These are phyloP conservation scores for Acer negundo DNA, from an alignment of 345 rosid species.

Conservation along the genomic window DNA sequence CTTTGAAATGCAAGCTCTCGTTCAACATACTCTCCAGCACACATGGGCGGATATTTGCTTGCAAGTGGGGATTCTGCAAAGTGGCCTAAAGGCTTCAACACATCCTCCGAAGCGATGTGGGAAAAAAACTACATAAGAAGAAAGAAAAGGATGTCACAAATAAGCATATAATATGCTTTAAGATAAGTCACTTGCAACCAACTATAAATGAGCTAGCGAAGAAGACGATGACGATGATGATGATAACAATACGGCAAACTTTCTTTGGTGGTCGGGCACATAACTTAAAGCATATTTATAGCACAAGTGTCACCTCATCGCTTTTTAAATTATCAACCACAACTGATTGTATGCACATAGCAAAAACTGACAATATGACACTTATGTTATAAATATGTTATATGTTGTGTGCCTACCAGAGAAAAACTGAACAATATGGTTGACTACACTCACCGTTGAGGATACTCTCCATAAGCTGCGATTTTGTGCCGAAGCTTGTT, in stretches of 20 bases:
- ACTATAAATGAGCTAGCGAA: not conserved
- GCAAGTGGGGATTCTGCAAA: conserved; percentile 68
- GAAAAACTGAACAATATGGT: not conserved
- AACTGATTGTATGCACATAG: too few species aligned
- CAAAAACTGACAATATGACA: too few species aligned
- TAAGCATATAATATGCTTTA: not conserved
- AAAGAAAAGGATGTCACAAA: conserved; percentile 6
- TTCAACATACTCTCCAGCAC: conserved; percentile 68
- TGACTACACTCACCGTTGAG: conserved; percentile 71
- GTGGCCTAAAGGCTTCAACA: conserved; percentile 75
- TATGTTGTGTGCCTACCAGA: too few species aligned
- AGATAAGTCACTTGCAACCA: too few species aligned
- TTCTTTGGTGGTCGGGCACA: too few species aligned
- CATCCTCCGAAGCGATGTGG: conserved; percentile 84
- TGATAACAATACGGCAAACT: too few species aligned
- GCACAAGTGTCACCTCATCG: too few species aligned
- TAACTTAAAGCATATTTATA: too few species aligned
- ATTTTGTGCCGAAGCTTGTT: conserved; percentile 67
- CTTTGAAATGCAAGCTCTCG: conserved; percentile 52
- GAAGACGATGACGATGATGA: not conserved
- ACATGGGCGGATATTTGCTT: conserved; percentile 58
- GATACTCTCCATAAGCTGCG: conserved; percentile 94
- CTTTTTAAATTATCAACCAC: too few species aligned
- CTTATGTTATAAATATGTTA: too few species aligned
- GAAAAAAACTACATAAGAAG: conserved; percentile 66